Base-by-base conservation (phyloP, 2,329 filamentous ascomycete species). In the Dactylella cylindrospora region DNA sequence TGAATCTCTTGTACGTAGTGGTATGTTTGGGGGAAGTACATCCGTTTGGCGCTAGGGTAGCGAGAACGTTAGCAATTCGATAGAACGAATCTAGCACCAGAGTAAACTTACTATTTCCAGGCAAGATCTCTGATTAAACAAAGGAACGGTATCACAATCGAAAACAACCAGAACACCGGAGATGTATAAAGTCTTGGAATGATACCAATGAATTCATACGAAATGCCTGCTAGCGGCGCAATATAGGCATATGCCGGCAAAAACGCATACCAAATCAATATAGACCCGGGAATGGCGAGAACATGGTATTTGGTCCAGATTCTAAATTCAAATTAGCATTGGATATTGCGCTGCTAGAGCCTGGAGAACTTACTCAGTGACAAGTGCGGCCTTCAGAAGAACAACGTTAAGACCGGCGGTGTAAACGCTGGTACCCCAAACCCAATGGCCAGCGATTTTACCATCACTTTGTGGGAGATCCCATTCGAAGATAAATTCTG, bases 1-100 rank as follows among this genome's bases (percentile, higher is more conserved):
- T 98, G 93, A 68, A 98, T 98, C 76, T 98, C 93, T 74, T 98
- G 93, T 66, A 98, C 93, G 73, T 98, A 93, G 70, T 98, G 93
- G 71, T 98, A 98, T 35, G 88, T 84, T 75, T 96, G 87, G 17
- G 93, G 93, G 68, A 84, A 85, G 76, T 97, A 98, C 90, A 98
- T 96, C 67, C 93, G 82, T 78, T 95, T 96, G 64, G 83, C 84
- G 69, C 75, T 76, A 9, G 8, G 29, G 22, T 61, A 10, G 26
- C 23, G 43, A 6, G 13, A 25, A 10, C 32, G 60, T 71, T 66
- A 70, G 66, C 46, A 45, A 38, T n/a, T 20, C 13, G 3, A n/a
- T 25, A 28, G 36, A 26, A 40, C n/a, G 7, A 7, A 33, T 17
- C 40, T 17, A 6, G 12, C 25, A 22, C 33, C 12, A 20, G 5